Evolutionary conservation across 2,329 filamentous ascomycete genomes (phyloP).

Genomic region (Talaromyces albobiverticillius): DNA sequence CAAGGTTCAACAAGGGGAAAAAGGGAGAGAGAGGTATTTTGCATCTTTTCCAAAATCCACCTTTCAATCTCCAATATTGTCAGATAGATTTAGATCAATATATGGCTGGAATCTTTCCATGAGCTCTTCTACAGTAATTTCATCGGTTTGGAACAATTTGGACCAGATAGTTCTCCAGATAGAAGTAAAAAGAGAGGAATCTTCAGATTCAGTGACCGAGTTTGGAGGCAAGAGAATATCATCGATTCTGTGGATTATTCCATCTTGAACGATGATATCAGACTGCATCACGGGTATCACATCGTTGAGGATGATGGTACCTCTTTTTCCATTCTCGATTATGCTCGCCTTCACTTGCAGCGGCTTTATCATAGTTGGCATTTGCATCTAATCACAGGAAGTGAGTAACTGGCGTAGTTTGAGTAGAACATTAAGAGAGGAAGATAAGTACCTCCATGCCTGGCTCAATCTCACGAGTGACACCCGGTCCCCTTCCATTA

Average conservation of each 20-base stretch:
- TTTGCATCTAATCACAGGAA: not conserved
- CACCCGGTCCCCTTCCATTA: not conserved
- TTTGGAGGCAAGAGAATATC: constrained; percentile 3
- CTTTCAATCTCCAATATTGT: not conserved
- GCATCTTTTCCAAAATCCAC: not conserved
- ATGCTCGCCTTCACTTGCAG: not conserved
- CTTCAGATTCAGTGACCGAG: not conserved
- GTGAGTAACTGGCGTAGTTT: not conserved
- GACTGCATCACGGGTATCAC: not conserved
- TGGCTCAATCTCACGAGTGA: not conserved
- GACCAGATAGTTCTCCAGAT: not conserved
- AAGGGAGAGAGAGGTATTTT: not conserved
- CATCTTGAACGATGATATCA: constrained; percentile 6
- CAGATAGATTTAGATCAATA: not conserved
- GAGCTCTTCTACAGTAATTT: not conserved
- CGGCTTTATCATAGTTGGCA: not conserved
- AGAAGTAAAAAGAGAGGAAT: not conserved
- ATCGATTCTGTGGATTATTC: constrained; percentile 2
- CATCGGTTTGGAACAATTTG: not conserved
- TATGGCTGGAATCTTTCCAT: constrained; percentile 3
- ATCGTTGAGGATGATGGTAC: not conserved
- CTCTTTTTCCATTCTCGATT: not conserved
- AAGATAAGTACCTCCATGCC: not conserved
- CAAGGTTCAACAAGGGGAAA: no score
- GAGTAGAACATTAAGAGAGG: not conserved